Evolutionary conservation across 768 basidiomycete species (phyloP), one percentile per base, ranked within the genome.

Genomic region (Lyophyllum semitale): DNA sequence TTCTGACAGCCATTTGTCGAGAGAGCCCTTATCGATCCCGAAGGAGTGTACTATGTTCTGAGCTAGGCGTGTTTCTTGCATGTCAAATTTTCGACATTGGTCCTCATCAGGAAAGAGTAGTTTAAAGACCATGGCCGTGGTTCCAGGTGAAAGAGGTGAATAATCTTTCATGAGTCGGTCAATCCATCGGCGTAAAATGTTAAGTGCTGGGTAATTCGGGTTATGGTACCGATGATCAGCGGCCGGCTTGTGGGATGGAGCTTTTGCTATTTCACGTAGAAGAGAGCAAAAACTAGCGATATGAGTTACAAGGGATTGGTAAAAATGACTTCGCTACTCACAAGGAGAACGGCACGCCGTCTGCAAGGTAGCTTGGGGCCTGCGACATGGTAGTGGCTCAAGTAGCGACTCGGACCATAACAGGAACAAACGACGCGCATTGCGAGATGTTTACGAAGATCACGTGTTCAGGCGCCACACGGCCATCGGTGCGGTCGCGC

Each of bases 41-140:
- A 82, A 74, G 40, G 76, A 75, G 18, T 83, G 73, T 1, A 76
- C 75, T 0, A 95, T 73, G 26, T 77, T 68, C 11, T 71, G 66
- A 1, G 80, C 77, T 18, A 95, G 76, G 30, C 71, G 77, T 13
- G 74, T 71, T 72, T 94, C 92, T 66, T 89, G 83, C 64, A 94
- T 74, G 30, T 84, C 83, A 61, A 88, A 95, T 67, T 84, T 84
- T 22, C 95, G 77, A 15, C 79, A 69, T 1, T 73, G 62, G 56
- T 95, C 91, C 53, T 92, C 85, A 57, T 95, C 87, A 0, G 95
- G 93, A 64, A 95, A 95, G n/a, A 96, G 72, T 4, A 94, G 69
- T 7, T 84, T 82, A 62, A 95, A 86, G 27, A 92, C 70, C 5
- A 79, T 78, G 13, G 77, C 74, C 8, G 85, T 83, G 0, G 84